Base-by-base conservation (phyloP, 2,329 filamentous ascomycete genomes). In the Sclerotinia trifoliorum region DNA sequence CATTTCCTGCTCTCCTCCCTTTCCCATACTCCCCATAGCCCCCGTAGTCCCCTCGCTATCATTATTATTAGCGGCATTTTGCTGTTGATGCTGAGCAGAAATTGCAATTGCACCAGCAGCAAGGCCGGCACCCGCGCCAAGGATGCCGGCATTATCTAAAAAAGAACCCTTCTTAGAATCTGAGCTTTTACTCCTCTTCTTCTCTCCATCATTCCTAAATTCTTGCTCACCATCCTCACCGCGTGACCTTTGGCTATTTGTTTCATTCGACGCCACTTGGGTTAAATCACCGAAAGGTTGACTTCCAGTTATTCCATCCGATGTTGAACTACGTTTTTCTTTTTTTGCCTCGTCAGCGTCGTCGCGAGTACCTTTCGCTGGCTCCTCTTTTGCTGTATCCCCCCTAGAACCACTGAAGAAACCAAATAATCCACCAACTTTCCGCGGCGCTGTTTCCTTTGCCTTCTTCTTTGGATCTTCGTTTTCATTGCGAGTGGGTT, bases 71-170 rank as follows among this genome's bases (percentile, higher is more conserved):
- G 70, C 73, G 77, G 76, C 77, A 73, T 76, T 75, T 72, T 76
- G 75, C 73, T 72, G 74, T 70, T 75, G 73, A 48, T 75, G 75
- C 73, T 76, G 76, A 74, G 75, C 74, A 75, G 73, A 72, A 73
- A 75, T 73, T 71, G 76, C 75, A 71, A 72, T 71, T 71, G 79
- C 82, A 77, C 80, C 82, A 79, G 83, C 82, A 81, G 81, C 83
- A 79, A 85, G 77, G 84, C 87, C 87, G 86, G 81, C 87, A 89
- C 86, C 86, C 83, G 84, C 85, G 86, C 86, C 86, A 86, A 85
- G 82, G 84, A 83, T 89, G 84, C 81, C 86, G 86, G 87, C 85
- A 83, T 85, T 86, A 89, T 80, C 87, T 89, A 89, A 88, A 88
- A 89, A 89, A 89, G 86, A 86, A 80, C 83, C 79, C 78, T 81